phyloP scores from a whole-genome alignment of 257 asterid genomes.

The Capsicum baccatum region DNA sequence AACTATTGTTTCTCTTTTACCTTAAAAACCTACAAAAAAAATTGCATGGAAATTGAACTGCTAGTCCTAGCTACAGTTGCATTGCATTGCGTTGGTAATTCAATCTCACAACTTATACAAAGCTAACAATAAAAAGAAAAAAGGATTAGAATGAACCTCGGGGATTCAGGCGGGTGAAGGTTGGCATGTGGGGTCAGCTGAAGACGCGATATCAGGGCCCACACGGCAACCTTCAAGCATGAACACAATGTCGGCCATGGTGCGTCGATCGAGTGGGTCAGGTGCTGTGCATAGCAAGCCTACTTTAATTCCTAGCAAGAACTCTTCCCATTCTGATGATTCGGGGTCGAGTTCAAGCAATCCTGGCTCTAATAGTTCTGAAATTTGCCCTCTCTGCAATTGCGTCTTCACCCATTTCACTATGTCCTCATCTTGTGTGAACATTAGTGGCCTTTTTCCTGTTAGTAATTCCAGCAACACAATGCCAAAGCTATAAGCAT shows the following conservation, averaged over 20 bases:
- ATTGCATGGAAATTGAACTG: conserved; percentile 21
- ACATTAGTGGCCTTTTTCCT: conserved; percentile 75
- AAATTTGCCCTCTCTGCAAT: conserved; percentile 69
- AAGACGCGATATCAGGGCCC: conserved; percentile 66
- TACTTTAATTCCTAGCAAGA: conserved; percentile 75
- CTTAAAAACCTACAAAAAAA: background rate
- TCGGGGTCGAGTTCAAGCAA: conserved; percentile 78
- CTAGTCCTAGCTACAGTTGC: conserved; percentile 28
- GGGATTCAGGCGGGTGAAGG: conserved; percentile 60
- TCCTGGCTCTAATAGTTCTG: conserved; percentile 76
- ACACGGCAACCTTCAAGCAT: conserved; percentile 83
- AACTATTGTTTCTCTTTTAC: conserved; percentile 9
- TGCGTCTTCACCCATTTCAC: conserved; percentile 80
- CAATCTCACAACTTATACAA: background rate
- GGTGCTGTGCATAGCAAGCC: conserved; percentile 80
- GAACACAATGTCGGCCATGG: conserved; percentile 73
- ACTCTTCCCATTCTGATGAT: conserved; percentile 86
- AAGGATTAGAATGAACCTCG: conserved; percentile 34
- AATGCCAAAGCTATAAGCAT: conserved; percentile 74
- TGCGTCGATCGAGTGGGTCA: conserved; percentile 66
- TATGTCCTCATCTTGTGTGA: conserved; percentile 68
- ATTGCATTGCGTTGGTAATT: conserved; percentile 15
- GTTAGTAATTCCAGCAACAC: conserved; percentile 68
- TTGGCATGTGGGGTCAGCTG: conserved; percentile 66
- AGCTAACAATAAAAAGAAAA: background rate